Evolutionary conservation across 768 basidiomycete genomes (phyloP).

Genomic region (Termitomyces eurrhizus): DNA sequence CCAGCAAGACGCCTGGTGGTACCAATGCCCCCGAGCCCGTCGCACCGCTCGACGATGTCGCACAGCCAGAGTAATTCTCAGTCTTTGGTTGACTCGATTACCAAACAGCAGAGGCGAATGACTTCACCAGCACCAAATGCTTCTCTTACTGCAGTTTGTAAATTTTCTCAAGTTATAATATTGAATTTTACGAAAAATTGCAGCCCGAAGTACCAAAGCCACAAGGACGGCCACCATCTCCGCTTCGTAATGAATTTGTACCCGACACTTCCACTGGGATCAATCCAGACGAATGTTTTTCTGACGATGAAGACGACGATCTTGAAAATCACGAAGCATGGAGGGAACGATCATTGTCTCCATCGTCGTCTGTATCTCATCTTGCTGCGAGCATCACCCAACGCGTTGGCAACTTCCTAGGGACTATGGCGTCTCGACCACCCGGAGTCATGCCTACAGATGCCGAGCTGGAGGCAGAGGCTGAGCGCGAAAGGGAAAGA

Average conservation of each 20-base stretch:
- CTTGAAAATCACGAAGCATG: conserved; percentile 22
- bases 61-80: conserved; percentile 19
- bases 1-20: conserved; percentile 9
- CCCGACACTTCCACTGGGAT: conserved; percentile 57
- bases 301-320: conserved; percentile 41
- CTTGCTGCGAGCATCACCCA: conserved; percentile 75
- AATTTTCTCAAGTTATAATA: neutral
- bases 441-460: conserved; percentile 51
- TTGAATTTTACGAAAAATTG: neutral
- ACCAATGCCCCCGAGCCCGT: conserved; percentile 19
- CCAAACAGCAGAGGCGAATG: conserved; percentile 23
- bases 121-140: conserved; percentile 22
- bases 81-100: conserved; percentile 7
- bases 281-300: conserved; percentile 39
- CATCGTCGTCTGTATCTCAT: conserved; percentile 67
- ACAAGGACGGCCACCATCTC: conserved; percentile 61
- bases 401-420: conserved; percentile 66
- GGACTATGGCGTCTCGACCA: conserved; percentile 42
- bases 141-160: conserved; percentile 19
- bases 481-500: conserved; percentile 69
- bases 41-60: conserved; percentile 20
- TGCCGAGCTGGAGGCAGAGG: conserved; percentile 80
- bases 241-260: conserved; percentile 61
- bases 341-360: conserved; percentile 50
- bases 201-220: conserved; percentile 38